Conservation (phyloP, 805 yeast genomes). For the Metschnikowia lochheadii region DNA sequence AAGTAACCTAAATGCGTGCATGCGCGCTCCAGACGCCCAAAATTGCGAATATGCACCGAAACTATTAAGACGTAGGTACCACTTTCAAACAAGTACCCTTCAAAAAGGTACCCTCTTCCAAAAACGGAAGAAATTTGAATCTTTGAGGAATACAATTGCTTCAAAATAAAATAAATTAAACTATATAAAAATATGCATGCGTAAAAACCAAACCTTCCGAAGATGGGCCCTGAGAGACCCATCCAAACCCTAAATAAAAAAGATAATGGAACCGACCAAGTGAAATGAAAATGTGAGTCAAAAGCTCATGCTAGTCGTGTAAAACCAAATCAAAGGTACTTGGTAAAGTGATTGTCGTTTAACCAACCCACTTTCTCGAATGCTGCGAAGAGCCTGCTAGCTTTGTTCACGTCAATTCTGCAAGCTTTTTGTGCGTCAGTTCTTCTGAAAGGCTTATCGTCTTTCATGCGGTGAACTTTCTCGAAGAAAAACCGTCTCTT, state of each 20-base stretch:
- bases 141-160: background rate
- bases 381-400: conserved; percentile 84
- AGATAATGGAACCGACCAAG: conserved; percentile 4
- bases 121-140: background rate
- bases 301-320: background rate
- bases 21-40: background rate
- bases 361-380: conserved; percentile 92
- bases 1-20: background rate
- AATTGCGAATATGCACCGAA: background rate
- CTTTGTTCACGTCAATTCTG: conserved; percentile 94
- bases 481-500: conserved; percentile 80
- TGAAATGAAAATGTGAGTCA: conserved; percentile 4
- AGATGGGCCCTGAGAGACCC: background rate
- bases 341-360: conserved; percentile 60
- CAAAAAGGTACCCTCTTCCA: background rate
- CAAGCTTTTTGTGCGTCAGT: conserved; percentile 98
- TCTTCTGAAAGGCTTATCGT: conserved; percentile 80
- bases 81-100: background rate
- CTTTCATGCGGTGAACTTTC: conserved; percentile 71
- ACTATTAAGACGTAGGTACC: background rate
- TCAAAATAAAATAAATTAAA: background rate
- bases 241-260: conserved; percentile 1
- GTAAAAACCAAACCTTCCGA: conserved; percentile 1
- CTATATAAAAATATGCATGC: background rate
- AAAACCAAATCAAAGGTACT: conserved; percentile 13